These are phyloP conservation scores for Umbelopsis isabellina DNA, from an alignment of 192 early-diverging fungal genomes.

Conservation along the genomic window DNA sequence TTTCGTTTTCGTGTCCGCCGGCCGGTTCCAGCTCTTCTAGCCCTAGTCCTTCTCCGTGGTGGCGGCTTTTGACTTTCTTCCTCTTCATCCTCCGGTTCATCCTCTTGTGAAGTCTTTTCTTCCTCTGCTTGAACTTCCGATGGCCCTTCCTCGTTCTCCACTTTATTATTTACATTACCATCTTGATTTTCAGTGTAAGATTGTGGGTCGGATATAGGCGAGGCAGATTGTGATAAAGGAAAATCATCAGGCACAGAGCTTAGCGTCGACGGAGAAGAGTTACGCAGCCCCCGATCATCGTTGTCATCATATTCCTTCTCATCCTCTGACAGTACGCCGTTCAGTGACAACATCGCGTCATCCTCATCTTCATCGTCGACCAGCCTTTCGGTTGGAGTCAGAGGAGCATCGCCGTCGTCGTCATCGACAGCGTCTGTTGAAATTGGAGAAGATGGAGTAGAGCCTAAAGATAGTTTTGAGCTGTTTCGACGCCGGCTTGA, in stretches of 20 bases:
- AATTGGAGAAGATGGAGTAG: slow-evolving; percentile 35
- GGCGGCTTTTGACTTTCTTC: slow-evolving; percentile 4
- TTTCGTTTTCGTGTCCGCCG: slow-evolving; percentile 22
- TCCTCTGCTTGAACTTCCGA: slow-evolving; percentile 23
- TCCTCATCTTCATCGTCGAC: slow-evolving; percentile 37
- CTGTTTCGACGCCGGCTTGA: slow-evolving; percentile 28
- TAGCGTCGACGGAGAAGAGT: slow-evolving; percentile 40
- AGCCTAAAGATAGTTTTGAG: slow-evolving; percentile 40
- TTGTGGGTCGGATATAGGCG: slow-evolving; percentile 27
- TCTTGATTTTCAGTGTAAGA: neutral
- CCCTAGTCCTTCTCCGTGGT: slow-evolving; percentile 3
- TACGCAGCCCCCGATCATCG: slow-evolving; percentile 28
- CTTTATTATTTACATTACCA: slow-evolving; percentile 20
- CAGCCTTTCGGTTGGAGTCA: slow-evolving; percentile 36
- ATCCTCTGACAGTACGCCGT: slow-evolving; percentile 29
- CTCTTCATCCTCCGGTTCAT: slow-evolving; percentile 21
- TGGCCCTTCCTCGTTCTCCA: slow-evolving; percentile 14
- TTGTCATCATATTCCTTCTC: slow-evolving; percentile 26
- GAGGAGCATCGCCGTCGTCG: slow-evolving; percentile 34
- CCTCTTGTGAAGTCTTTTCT: slow-evolving; percentile 29
- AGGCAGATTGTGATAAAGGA: slow-evolving; percentile 40
- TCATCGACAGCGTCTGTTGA: slow-evolving; percentile 6
- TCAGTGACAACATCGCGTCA: slow-evolving; percentile 17
- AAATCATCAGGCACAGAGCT: slow-evolving; percentile 48
- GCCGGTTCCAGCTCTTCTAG: slow-evolving; percentile 7